Evolutionary conservation across 805 yeast genomes (phyloP).

Genomic region (Brettanomyces custersianus): DNA sequence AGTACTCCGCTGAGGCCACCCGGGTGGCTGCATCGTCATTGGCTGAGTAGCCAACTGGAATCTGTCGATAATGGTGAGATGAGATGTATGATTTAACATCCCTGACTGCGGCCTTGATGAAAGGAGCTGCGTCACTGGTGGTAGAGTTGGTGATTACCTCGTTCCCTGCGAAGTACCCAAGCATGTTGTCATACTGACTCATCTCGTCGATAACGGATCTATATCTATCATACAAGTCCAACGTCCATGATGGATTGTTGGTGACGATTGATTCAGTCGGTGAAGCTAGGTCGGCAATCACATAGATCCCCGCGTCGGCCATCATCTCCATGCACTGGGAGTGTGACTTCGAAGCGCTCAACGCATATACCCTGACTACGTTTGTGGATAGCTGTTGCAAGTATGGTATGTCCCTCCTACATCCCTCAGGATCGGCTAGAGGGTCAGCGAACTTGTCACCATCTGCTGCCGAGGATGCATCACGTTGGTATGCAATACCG

Average conservation of each 20-base stretch:
- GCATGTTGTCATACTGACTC: conserved; percentile 66
- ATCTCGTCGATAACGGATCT: conserved; percentile 74
- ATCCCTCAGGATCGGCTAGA: conserved; percentile 56
- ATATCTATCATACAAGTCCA: conserved; percentile 65
- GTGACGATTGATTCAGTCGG: conserved; percentile 75
- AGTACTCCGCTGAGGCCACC: conserved; percentile 70
- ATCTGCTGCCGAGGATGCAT: conserved; percentile 35
- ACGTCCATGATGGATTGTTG: conserved; percentile 70
- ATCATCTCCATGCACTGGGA: conserved; percentile 68
- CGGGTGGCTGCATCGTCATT: conserved; percentile 83
- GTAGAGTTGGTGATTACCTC: conserved; percentile 83
- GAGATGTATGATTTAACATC: conserved; percentile 74
- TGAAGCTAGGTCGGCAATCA: conserved; percentile 82
- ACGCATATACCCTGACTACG: conserved; percentile 77
- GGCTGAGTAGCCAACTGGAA: conserved; percentile 93
- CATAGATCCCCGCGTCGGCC: conserved; percentile 82
- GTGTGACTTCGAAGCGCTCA: conserved; percentile 66
- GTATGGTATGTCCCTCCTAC: conserved; percentile 80
- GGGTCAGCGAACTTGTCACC: conserved; percentile 54
- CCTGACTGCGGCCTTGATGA: conserved; percentile 92
- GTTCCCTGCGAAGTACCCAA: conserved; percentile 97
- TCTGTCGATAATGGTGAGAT: conserved; percentile 54
- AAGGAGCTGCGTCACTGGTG: conserved; percentile 86
- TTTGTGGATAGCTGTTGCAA: conserved; percentile 61
- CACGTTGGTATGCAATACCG: conserved; percentile 84